Percentiles rank a stretch among this genome's conserved stretches.
Evolutionary conservation across 2,329 filamentous ascomycete genomes (phyloP).

Genomic region (Colletotrichum sp.): DNA sequence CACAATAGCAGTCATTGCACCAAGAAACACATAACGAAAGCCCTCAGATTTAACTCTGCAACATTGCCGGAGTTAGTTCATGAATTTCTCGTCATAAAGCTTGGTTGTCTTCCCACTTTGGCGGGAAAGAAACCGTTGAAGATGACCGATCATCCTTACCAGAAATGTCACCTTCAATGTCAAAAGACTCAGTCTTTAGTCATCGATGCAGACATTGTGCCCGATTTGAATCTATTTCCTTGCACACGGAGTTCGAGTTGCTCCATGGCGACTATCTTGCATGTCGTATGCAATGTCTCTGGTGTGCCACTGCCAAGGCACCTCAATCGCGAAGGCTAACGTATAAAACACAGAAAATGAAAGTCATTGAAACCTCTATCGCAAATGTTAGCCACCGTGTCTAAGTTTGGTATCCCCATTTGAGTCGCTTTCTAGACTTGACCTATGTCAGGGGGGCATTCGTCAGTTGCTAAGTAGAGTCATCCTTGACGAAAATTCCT

Average conservation of each 20-base stretch:
- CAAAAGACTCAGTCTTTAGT: neutral
- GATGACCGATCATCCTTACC: neutral
- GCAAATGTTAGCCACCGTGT: accelerated
- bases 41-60: neutral
- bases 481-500: neutral
- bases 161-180: neutral
- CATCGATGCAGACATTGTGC: neutral
- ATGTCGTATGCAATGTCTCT: neutral
- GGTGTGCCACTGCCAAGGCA: neutral
- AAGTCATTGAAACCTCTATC: accelerated
- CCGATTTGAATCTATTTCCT: accelerated
- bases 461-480: neutral
- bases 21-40: accelerated
- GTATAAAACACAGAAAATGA: neutral
- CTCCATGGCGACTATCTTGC: neutral
- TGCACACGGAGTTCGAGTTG: neutral
- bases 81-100: neutral
- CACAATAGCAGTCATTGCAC: accelerated
- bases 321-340: neutral
- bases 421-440: neutral
- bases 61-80: neutral
- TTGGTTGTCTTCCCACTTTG: neutral
- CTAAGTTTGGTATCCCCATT: neutral
- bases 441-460: accelerated
- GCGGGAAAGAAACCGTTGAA: accelerated